Base-by-base conservation (phyloP, 2,329 filamentous ascomycete genomes). In the Fusarium paranaense region DNA sequence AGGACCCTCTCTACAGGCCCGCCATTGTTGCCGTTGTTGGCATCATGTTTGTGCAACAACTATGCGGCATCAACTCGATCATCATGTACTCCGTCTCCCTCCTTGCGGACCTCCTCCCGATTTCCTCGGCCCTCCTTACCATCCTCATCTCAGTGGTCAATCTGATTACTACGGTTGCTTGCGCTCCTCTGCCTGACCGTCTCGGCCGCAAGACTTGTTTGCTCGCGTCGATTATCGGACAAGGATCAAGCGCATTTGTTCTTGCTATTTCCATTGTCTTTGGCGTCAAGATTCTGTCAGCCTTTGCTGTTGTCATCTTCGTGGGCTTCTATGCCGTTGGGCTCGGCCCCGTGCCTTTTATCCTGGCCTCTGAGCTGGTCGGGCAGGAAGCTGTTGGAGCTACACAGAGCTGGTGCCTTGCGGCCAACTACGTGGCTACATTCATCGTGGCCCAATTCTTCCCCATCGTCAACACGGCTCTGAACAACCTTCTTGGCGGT, bases 51-150 rank as follows among this genome's bases (percentile, higher is more conserved):
- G 93, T 94, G 1, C 97, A 98, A 81, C 97, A 99, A 82, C 87
- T 98, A 40, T 96, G 94, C 67, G 96, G 95, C 56, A 96, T 98
- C 85, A 98, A 99, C 88, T 96, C 93, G 67, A 96, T 98, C 80
- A 93, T 98, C 83, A 98, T 99, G 95, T 99, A 99, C 83, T 97
- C 95, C 3, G 97, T 98, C 7, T 95, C 94, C 1, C 90, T 99
- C 1, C 89, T 99, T 16, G 91, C 93, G 35, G 91, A 91, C 72
- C 89, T 98, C 2, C 89, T 99, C 0, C 93, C 94, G 5, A 90
- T 95, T 56, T 95, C 92, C 71, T 96, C 95, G 0, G 93, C 93
- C 0, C 85, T 97, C 1, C 88, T 99, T 62, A 97, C 96, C 64
- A 96, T 98, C 69, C 85, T 94, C 64, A 95, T 98, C 68, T 98